Evolutionary conservation across 129 eudicot genomes (phyloP), one percentile per base, ranked within the genome.

Genomic region (Pseudognaphalium luteoalbum): DNA sequence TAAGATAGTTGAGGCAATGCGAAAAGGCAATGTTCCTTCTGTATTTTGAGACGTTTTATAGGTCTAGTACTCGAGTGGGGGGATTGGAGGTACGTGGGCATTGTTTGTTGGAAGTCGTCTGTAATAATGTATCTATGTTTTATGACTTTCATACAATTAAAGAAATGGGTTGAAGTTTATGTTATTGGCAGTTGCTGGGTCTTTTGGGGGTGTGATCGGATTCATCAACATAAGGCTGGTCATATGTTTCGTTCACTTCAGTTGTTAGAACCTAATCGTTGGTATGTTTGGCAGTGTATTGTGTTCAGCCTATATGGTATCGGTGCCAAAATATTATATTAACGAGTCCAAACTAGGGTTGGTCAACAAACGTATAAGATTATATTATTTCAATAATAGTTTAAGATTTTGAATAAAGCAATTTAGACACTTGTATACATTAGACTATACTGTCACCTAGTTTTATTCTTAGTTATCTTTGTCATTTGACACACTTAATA

Each of bases 11-110:
- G 41, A 61, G 83, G 80, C 83, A 58, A 74, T 57, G 80, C 58
- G 34, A 80, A 74, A 74, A n/a, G 79, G 80, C 32, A 6, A 67
- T 80, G 83, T 73, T 67, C 52, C 41, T 54, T 30, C 60, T 80
- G 79, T 54, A 73, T 73, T 58, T 67, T 67, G 80, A 80, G 67
- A 29, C 50, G 17, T 71, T 79, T 79, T 63, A 20, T 56, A 39
- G 70, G 56, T 71, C n/a, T n/a, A n/a, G n/a, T n/a, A n/a, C n/a
- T n/a, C 19, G 39, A 76, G 25, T 33, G 68, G 56, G 66, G 73
- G 41, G 19, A 35, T 57, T 56, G 0, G 39, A 56, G 68, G 51
- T 56, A 37, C 52, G 37, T 79, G 30, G 42, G 67, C 28, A 78
- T 64, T 51, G 42, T 63, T 16, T 39, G 16, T 68, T 58, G 34